Evolutionary conservation across 2,329 filamentous ascomycete species (phyloP).

Genomic region (Colletotrichum lini): DNA sequence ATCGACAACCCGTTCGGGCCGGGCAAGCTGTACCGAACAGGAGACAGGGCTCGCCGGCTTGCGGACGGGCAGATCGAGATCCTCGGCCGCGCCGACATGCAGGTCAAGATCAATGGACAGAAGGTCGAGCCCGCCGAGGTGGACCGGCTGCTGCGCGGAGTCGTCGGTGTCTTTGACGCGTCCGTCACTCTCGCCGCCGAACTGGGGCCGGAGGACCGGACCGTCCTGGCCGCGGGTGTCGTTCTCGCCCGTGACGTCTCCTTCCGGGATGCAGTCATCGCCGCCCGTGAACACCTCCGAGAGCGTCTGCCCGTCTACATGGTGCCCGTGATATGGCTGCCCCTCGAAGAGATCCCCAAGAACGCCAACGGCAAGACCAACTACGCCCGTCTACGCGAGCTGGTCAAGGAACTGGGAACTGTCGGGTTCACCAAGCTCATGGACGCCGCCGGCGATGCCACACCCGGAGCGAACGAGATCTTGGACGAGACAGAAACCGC

Average conservation of each 20-base stretch:
- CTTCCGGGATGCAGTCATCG: background rate
- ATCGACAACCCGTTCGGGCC: constrained; percentile 13
- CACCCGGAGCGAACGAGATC: too few relatives aligned
- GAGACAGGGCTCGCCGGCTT: constrained; percentile 44
- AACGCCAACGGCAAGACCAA: constrained; percentile 48
- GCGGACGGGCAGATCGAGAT: constrained; percentile 47
- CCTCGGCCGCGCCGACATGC: constrained; percentile 47
- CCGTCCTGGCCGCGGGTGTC: background rate
- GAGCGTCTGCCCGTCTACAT: constrained; percentile 45
- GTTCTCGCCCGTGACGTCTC: background rate
- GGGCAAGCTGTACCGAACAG: constrained; percentile 45
- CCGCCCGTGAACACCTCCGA: background rate
- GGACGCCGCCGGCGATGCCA: background rate
- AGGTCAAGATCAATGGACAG: constrained; percentile 53
- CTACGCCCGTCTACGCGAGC: background rate
- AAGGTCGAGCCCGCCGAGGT: constrained; percentile 52
- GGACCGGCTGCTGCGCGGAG: constrained; percentile 43
- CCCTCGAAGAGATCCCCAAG: constrained; percentile 42
- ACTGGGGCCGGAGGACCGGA: background rate
- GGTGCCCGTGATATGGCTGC: constrained; percentile 46
- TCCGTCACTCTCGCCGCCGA: background rate
- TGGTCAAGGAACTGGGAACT: background rate
- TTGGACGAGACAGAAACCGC: constrained; percentile 16
- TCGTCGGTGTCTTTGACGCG: constrained; percentile 5
- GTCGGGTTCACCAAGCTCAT: constrained; percentile 9